Evolutionary conservation across 2,329 filamentous ascomycete species (phyloP), one percentile per base, ranked within the genome.

Genomic region (Aspergillus quadrilineatus): DNA sequence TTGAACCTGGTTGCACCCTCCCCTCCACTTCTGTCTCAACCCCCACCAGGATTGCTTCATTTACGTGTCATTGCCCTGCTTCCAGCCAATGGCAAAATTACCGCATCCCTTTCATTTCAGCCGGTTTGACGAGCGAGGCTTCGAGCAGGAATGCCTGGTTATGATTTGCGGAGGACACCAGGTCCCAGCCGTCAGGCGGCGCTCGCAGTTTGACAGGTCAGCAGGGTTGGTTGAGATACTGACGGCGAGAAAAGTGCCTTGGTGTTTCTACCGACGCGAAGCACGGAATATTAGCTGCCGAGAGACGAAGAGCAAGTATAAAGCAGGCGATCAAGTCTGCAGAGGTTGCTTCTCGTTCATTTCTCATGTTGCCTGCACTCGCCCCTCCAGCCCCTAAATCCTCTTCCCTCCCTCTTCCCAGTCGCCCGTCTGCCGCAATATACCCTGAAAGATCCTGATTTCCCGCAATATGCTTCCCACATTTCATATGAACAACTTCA

Each of bases 281-380:
- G 54, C 26, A 29, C 32, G 43, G 48, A 53, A 59, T 48, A 48
- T 32, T 44, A 34, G 50, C 32, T 59, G 17, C 26, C n/a, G 43
- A 56, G 36, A 10, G 17, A 46, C 49, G 26, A 54, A 54, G 52
- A 37, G 56, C 55, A 53, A 48, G 53, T 56, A 56, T 56, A 56
- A 56, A 43, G 39, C 50, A 47, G 53, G 53, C 42, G 42, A 45
- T 50, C 37, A 41, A 56, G 39, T 32, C 47, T 22, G 42, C 47
- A 41, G 39, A 56, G 48, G 37, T 39, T 45, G 53, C 22, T 28
- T 56, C 53, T 50, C 28, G 47, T 32, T 56, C 14, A 15, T 51
- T 56, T 51, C 37, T 55, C 45, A 12, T 28, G 29, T 37, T 32
- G 50, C 44, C 34, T 44, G 17, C 36, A 28, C 44, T 44, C 26